phyloP scores from a whole-genome alignment of 2,329 filamentous ascomycete genomes.

The Claviceps sorghi region DNA sequence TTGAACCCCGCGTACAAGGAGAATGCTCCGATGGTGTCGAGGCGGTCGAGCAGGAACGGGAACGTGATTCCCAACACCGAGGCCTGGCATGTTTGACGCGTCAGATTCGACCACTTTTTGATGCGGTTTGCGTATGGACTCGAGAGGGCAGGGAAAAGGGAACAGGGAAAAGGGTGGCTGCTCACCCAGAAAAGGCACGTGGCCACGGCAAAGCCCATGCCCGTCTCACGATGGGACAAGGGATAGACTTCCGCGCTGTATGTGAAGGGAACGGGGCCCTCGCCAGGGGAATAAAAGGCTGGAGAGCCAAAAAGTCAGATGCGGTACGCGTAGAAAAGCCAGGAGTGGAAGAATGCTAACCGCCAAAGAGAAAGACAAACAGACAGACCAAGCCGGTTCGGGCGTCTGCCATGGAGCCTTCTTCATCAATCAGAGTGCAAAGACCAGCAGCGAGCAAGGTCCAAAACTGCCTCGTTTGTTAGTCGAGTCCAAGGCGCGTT shows the following conservation, averaged over 20 bases:
- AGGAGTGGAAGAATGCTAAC: conserved; percentile 3
- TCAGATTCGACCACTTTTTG: not conserved
- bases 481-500: not conserved
- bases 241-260: conserved; percentile 52
- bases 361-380: conserved; percentile 50
- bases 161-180: not conserved
- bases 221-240: conserved; percentile 47
- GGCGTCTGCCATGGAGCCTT: conserved; percentile 18
- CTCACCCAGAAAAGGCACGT: conserved; percentile 39
- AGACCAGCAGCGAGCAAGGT: conserved; percentile 33
- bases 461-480: conserved; percentile 21
- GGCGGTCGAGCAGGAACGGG: conserved; percentile 28
- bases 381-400: conserved; percentile 41
- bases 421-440: conserved; percentile 20
- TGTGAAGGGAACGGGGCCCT: conserved; percentile 47
- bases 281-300: conserved; percentile 49
- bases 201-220: conserved; percentile 49
- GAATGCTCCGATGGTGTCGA: conserved; percentile 24
- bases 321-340: too few relatives aligned
- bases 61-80: conserved; percentile 36
- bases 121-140: too few relatives aligned
- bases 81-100: conserved; percentile 13
- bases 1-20: conserved; percentile 43
- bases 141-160: too few relatives aligned
- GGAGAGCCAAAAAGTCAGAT: not conserved